Evolutionary conservation across 352 stramenopile genomes (phyloP), one percentile per base, ranked within the genome.

Genomic region (Hyaloperonospora brassicae): DNA sequence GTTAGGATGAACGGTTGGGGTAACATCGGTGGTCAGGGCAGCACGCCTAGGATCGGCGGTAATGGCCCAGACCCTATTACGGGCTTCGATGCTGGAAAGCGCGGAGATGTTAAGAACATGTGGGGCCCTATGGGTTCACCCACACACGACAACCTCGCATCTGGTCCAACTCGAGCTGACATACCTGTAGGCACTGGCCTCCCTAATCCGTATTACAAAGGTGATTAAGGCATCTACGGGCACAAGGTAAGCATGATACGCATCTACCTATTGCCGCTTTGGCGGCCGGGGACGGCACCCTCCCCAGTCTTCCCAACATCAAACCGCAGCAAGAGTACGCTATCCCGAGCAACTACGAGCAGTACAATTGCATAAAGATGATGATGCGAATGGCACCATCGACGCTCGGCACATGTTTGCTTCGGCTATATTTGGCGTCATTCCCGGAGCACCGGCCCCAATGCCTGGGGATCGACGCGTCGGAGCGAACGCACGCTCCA

Each of bases 371-470:
- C 5, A 44, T 57, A 8, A 70, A 54, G 65, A 73, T 10, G 65
- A 73, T 21, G 65, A 73, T 51, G 38, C 50, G 14, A 62, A 40
- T 23, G 65, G 61, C 14, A 63, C 48, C 24, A 68, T 89, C 1
- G 74, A 93, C 41, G 83, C 93, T 56, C 80, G 84, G 39, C 65
- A 77, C 46, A 84, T 91, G 59, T 87, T 98, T 74, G 96, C 96
- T 38, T 96, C 93, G 11, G 93, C 93, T 8, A 85, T 98, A 44
- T 99, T 99, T 70, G 95, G 96, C 36, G 96, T 96, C 25, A 95
- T 98, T 44, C 84, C 79, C 9, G 86, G 86, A 41, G 87, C 75
- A 0, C 76, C 79, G 3, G 41, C 72, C 6, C 64, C 77, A 5
- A 70, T 81, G 57, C 36, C 71, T 31, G 57, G 34, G n/a, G 65